phyloP scores from a whole-genome alignment of 2,329 filamentous ascomycete species.

The Metarhizium robertsii region DNA sequence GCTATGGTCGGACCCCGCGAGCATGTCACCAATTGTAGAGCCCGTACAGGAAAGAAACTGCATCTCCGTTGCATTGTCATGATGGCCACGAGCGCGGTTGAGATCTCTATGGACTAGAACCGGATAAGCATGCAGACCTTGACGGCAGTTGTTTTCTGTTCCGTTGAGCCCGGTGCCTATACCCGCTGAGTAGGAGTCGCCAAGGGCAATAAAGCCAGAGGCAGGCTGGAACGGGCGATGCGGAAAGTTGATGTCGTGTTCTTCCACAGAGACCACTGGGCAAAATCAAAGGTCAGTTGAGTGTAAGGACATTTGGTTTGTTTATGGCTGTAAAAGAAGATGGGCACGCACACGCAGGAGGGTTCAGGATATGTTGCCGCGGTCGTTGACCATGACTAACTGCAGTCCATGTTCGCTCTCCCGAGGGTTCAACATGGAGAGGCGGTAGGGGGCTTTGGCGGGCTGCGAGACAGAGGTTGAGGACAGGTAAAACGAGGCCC shows the following conservation, averaged over 20 bases:
- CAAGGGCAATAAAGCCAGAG: constrained; percentile 31
- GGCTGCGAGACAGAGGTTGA: neutral
- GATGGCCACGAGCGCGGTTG: constrained; percentile 7
- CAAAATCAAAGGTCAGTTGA: neutral
- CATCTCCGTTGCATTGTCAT: constrained; percentile 13
- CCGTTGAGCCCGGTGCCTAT: constrained; percentile 35
- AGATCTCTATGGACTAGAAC: constrained; percentile 30
- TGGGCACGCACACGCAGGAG: neutral
- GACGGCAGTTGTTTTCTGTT: constrained; percentile 31
- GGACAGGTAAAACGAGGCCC: neutral
- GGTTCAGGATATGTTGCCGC: neutral
- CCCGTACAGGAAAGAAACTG: constrained; percentile 39
- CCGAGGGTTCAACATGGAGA: neutral
- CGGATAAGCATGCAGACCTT: constrained; percentile 31
- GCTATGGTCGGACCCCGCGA: constrained; percentile 24
- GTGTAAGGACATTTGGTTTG: neutral
- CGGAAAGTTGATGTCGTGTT: neutral
- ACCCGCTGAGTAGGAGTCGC: constrained; percentile 38
- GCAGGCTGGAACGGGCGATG: constrained; percentile 8
- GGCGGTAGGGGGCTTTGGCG: neutral
- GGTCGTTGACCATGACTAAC: neutral
- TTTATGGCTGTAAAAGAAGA: neutral
- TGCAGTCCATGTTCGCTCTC: neutral
- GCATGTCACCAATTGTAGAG: constrained; percentile 29
- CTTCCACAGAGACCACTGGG: neutral